These are phyloP conservation scores for Salix koriyanagi DNA, from an alignment of 345 rosid species.

Conservation along the genomic window DNA sequence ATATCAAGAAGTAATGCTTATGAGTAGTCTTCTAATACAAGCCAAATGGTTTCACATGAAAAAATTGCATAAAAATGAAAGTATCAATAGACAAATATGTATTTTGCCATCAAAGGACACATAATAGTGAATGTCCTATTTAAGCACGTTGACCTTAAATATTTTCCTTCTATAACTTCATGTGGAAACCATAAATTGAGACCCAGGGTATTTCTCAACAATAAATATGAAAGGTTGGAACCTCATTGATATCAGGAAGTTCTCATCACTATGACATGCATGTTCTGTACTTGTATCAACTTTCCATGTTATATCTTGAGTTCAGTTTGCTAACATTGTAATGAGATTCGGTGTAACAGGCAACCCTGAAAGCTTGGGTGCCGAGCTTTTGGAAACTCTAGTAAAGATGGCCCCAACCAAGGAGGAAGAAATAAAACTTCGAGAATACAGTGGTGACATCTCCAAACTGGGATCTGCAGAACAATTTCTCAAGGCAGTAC, in stretches of 20 bases:
- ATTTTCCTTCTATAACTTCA: neutral
- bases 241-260: neutral
- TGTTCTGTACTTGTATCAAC: neutral
- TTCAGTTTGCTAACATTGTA: conserved; percentile 7
- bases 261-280: neutral
- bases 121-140: too few relatives aligned
- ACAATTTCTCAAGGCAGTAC: conserved; percentile 79
- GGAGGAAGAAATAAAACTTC: conserved; percentile 93
- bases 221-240: neutral
- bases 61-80: neutral
- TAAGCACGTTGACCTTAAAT: neutral
- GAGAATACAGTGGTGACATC: conserved; percentile 66
- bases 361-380: conserved; percentile 78
- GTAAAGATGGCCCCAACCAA: conserved; percentile 99
- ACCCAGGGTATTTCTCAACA: neutral
- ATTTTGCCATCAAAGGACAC: too few relatives aligned
- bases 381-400: conserved; percentile 88
- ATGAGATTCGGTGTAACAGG: conserved; percentile 46
- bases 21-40: neutral
- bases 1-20: neutral
- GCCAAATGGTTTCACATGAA: neutral
- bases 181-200: neutral
- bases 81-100: too few relatives aligned
- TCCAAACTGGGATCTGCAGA: conserved; percentile 89
- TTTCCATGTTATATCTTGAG: neutral